Percentiles rank a stretch among this genome's conserved stretches.
phyloP scores from a whole-genome alignment of 75 land plant species.

The Picea glauca region DNA sequence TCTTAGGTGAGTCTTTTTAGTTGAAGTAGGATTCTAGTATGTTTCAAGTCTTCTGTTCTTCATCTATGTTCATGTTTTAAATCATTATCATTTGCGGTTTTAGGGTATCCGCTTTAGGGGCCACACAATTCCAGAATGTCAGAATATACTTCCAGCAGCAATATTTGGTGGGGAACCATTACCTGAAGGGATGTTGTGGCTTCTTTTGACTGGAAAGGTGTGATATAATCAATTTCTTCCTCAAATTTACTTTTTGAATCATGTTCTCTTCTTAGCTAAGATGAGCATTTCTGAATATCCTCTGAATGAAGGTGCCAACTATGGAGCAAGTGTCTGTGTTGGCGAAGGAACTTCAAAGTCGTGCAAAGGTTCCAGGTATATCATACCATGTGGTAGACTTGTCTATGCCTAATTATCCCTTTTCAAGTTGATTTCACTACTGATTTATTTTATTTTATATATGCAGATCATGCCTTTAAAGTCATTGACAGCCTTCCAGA shows the following conservation, averaged over 20 bases:
- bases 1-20: neutral
- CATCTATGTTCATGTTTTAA: neutral
- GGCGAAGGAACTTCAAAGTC: conserved; percentile 66
- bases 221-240: neutral
- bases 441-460: conserved; percentile 6
- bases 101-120: conserved; percentile 97
- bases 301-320: conserved; percentile 63
- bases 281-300: neutral
- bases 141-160: conserved; percentile 79
- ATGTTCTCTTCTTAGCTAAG: neutral
- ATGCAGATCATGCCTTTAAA: conserved; percentile 86
- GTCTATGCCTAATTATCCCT: neutral
- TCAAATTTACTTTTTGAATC: neutral
- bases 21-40: neutral
- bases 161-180: conserved; percentile 83
- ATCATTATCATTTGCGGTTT: neutral
- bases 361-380: conserved; percentile 75
- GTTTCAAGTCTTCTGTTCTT: neutral
- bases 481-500: conserved; percentile 81
- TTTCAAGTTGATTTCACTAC: neutral
- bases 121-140: conserved; percentile 93
- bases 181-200: conserved; percentile 97
- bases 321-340: conserved; percentile 79
- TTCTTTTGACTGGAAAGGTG: conserved; percentile 93
- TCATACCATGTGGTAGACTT: neutral